Conservation (phyloP, 352 stramenopile species). For the Phytophthora tentaculata region DNA sequence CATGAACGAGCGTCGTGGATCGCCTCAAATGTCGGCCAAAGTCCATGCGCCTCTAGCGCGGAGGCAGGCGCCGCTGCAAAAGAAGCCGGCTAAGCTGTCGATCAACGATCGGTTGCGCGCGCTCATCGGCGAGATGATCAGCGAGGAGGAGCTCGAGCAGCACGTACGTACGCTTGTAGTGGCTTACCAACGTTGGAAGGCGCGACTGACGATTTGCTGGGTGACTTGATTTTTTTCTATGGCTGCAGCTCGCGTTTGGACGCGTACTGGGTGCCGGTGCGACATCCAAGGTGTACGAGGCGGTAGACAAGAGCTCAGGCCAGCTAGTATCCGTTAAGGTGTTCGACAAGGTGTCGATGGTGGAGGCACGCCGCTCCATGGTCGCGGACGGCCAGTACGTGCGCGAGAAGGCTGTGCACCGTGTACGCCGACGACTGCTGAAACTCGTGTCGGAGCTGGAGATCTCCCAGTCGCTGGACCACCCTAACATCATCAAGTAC, state of each 20-base stretch:
- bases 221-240: constrained; percentile 27
- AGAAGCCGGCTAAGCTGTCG: constrained; percentile 41
- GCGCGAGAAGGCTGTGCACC: constrained; percentile 73
- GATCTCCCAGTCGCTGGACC: constrained; percentile 70
- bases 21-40: constrained; percentile 43
- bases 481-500: constrained; percentile 85
- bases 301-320: constrained; percentile 55
- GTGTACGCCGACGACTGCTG: constrained; percentile 69
- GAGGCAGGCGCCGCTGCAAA: constrained; percentile 5
- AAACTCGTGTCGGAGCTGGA: constrained; percentile 89
- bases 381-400: constrained; percentile 63
- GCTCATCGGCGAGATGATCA: constrained; percentile 69
- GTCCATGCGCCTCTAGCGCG: constrained; percentile 32
- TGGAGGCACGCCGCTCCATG: constrained; percentile 82
- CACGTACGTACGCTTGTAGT: constrained; percentile 36
- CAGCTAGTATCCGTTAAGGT: constrained; percentile 76
- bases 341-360: constrained; percentile 85
- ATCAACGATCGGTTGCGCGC: constrained; percentile 69
- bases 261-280: constrained; percentile 70
- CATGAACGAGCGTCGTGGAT: constrained; percentile 40
- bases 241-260: constrained; percentile 61
- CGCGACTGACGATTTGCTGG: constrained; percentile 25
- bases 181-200: constrained; percentile 4
- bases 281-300: constrained; percentile 80
- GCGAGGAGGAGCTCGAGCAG: constrained; percentile 61